phyloP scores from a whole-genome alignment of 176 grass and related monocot genomes.

The Raddia guianensis region DNA sequence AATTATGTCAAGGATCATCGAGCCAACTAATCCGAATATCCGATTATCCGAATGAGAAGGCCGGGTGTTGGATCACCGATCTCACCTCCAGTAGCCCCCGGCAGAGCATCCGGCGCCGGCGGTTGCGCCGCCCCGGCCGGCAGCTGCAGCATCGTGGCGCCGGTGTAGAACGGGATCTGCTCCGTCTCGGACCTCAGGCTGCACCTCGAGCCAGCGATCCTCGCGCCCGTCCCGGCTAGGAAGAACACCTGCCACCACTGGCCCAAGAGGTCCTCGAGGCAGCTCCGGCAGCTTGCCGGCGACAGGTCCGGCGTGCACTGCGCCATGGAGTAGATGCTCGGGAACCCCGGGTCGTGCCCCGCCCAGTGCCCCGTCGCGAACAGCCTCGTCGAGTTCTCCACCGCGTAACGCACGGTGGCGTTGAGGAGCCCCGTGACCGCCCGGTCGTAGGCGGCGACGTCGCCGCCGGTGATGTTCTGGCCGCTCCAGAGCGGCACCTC shows the following conservation, averaged over 20 bases:
- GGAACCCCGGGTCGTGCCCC: not conserved
- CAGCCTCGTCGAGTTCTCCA: slow-evolving; percentile 5
- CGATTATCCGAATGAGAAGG: not conserved
- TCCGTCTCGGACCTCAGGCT: slow-evolving; percentile 35
- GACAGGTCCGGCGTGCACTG: slow-evolving; percentile 22
- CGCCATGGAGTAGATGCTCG: not conserved
- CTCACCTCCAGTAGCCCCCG: not conserved
- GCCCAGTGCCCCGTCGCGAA: not conserved
- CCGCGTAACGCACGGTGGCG: slow-evolving; percentile 6
- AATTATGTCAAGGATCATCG: not conserved
- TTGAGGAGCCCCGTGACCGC: not conserved
- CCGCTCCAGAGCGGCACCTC: not conserved
- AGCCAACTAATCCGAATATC: not conserved
- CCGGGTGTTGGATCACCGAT: not conserved
- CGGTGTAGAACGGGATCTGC: slow-evolving; percentile 38
- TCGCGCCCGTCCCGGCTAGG: not conserved
- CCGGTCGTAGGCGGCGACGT: not conserved
- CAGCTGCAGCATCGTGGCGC: slow-evolving; percentile 26
- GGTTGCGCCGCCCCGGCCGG: not conserved
- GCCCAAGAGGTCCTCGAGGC: slow-evolving; percentile 4
- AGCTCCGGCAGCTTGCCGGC: slow-evolving; percentile 10
- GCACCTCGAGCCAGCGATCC: slow-evolving; percentile 44
- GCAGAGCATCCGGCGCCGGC: not conserved
- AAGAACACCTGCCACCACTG: slow-evolving; percentile 1
- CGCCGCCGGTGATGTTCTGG: not conserved